Percentiles rank a stretch among this genome's conserved stretches.
Conservation (phyloP, 495 filamentous ascomycete species). For the Penicillium lagena region DNA sequence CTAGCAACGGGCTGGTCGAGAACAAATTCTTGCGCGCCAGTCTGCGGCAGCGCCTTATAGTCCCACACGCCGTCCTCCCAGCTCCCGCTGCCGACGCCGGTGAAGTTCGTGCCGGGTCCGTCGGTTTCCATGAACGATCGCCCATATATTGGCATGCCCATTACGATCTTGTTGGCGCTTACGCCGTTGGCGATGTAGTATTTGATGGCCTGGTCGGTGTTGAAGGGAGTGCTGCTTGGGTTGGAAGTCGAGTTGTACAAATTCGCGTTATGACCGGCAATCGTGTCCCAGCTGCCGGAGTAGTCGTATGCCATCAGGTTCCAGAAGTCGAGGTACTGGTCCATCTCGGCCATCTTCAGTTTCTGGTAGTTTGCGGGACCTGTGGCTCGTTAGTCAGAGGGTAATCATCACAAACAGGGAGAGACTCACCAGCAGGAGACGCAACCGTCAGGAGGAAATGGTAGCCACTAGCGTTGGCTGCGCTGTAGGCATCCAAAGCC, state of each 20-base stretch:
- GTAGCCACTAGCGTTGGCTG: slow-evolving; percentile 32
- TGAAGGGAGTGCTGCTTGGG: slow-evolving; percentile 60
- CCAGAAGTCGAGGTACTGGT: slow-evolving; percentile 57
- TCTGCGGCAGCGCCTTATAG: slow-evolving; percentile 54
- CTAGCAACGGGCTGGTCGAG: slow-evolving; percentile 37
- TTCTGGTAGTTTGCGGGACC: slow-evolving; percentile 56
- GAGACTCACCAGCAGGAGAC: slow-evolving; percentile 37
- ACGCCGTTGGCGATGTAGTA: slow-evolving; percentile 63
- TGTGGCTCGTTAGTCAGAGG: slow-evolving; percentile 16
- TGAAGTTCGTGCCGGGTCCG: slow-evolving; percentile 63
- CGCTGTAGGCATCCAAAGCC: slow-evolving; percentile 58
- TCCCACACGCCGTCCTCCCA: slow-evolving; percentile 80
- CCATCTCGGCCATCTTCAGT: slow-evolving; percentile 56
- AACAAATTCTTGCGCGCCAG: slow-evolving; percentile 17
- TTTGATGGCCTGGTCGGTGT: slow-evolving; percentile 53
- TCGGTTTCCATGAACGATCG: slow-evolving; percentile 67
- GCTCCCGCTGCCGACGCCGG: slow-evolving; percentile 57
- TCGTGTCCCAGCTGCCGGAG: slow-evolving; percentile 62
- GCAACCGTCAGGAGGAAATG: slow-evolving; percentile 68
- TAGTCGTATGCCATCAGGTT: slow-evolving; percentile 81
- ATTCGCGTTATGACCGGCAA: slow-evolving; percentile 71
- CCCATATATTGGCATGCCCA: slow-evolving; percentile 85
- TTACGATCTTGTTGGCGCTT: slow-evolving; percentile 58
- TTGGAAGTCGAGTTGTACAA: slow-evolving; percentile 49
- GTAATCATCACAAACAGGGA: background rate